These are phyloP conservation scores for Hyphodiscus sp. DNA, from an alignment of 2,329 filamentous ascomycete species.

Conservation along the genomic window DNA sequence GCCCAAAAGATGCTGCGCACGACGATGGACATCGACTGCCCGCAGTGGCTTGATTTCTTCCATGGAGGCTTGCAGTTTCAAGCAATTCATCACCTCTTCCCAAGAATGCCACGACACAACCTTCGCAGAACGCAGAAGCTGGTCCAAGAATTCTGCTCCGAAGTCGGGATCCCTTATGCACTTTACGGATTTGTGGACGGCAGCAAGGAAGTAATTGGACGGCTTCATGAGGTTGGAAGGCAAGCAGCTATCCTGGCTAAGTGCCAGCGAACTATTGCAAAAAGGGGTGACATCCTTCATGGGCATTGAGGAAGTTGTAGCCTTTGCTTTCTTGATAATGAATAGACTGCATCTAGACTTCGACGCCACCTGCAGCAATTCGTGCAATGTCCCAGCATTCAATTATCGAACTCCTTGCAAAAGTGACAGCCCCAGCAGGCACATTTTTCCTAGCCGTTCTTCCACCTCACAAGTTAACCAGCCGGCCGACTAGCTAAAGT, in stretches of 20 bases:
- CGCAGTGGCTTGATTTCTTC: conserved; percentile 81
- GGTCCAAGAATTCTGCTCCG: conserved; percentile 74
- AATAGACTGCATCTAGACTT: neutral
- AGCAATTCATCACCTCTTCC: conserved; percentile 80
- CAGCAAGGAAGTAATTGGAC: conserved; percentile 72
- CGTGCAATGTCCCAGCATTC: neutral
- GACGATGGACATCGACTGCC: conserved; percentile 90
- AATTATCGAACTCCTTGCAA: neutral
- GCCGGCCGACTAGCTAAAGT: neutral
- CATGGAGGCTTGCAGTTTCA: conserved; percentile 88
- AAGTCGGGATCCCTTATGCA: conserved; percentile 78
- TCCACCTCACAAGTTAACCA: neutral
- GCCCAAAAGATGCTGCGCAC: conserved; percentile 86
- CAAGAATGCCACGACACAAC: conserved; percentile 79
- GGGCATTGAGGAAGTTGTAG: conserved; percentile 17
- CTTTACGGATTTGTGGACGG: conserved; percentile 80
- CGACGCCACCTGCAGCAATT: neutral
- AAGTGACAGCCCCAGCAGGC: neutral
- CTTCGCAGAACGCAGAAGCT: conserved; percentile 67
- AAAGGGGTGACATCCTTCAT: conserved; percentile 29
- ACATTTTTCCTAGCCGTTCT: neutral
- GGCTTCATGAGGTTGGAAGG: conserved; percentile 70
- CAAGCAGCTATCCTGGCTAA: conserved; percentile 73
- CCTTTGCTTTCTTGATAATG: conserved; percentile 1
- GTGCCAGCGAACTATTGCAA: conserved; percentile 50